phyloP scores from a whole-genome alignment of 1,284 basidiomycete species.

The Retiboletus flavoniger region DNA sequence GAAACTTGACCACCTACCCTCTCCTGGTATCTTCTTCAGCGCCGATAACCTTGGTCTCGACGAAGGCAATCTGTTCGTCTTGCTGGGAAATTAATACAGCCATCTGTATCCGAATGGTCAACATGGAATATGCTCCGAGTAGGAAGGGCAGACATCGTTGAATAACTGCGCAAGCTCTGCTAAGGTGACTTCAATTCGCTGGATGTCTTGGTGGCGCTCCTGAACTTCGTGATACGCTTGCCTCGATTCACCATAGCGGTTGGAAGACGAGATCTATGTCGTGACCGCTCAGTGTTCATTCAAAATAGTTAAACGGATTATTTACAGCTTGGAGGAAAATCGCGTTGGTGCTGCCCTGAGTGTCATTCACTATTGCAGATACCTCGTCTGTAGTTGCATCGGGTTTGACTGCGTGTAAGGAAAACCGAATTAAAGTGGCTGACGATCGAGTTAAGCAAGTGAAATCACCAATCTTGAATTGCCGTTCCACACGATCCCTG shows the following conservation, averaged over 20 bases:
- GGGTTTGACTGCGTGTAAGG: slow-evolving; percentile 67
- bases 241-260: slow-evolving; percentile 80
- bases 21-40: slow-evolving; percentile 68
- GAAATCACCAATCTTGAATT: slow-evolving; percentile 78
- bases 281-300: background rate
- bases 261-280: slow-evolving; percentile 63
- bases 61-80: slow-evolving; percentile 66
- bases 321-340: slow-evolving; percentile 88
- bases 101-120: slow-evolving; percentile 51
- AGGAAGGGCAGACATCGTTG: slow-evolving; percentile 57
- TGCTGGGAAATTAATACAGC: slow-evolving; percentile 76
- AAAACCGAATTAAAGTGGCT: background rate
- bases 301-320: slow-evolving; percentile 3
- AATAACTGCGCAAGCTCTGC: slow-evolving; percentile 88
- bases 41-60: slow-evolving; percentile 61
- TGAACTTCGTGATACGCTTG: slow-evolving; percentile 89
- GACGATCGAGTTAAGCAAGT: background rate
- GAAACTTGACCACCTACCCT: slow-evolving; percentile 51
- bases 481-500: slow-evolving; percentile 82
- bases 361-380: slow-evolving; percentile 69
- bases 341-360: slow-evolving; percentile 55
- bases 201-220: slow-evolving; percentile 85
- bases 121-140: background rate
- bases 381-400: slow-evolving; percentile 87
- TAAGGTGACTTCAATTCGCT: slow-evolving; percentile 83